Evolutionary conservation across 805 yeast species (phyloP), one percentile per base, ranked within the genome.

Genomic region (Sugiyamaella smithiae): DNA sequence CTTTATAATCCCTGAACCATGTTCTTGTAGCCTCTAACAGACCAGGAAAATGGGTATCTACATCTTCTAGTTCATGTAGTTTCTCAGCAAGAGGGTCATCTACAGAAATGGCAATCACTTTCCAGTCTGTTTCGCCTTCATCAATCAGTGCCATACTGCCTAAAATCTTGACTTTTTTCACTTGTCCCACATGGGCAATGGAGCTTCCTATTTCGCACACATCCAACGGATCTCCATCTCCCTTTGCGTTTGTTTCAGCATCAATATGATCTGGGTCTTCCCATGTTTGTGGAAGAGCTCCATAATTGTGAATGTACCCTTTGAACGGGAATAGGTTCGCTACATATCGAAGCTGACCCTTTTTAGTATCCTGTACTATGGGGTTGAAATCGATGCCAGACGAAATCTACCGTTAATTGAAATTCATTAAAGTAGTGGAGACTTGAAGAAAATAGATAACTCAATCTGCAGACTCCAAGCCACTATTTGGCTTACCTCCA

Each of bases 111-210:
- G 77, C 88, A 50, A 88, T 78, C 26, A 88, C 74, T 69, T 88
- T 88, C 98, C 98, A 91, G 72, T 91, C 99, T 50, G 96, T 77
- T 72, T 93, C 99, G 58, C 97, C 97, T 68, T 90, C 97, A 67
- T 93, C 99, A 57, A 93, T 81, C 57, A 93, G 75, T 26, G 98
- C 98, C 83, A 93, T 81, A 52, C 91, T 84, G 55, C 99, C 99
- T 55, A 93, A 73, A 19, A 89, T 91, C 73, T 90, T 90, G 54
- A 90, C 98, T 69, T 85, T 86, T 63, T 82, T 82, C 60, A 91
- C 82, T 50, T 80, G 81, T 22, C 96, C 96, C 12, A 80, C 74
- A 47, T 71, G 58, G 33, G 80, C 73, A 2, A 84, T 75, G 7
- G 63, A 56, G 38, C 77, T 72, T 17, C 96, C 95, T 51, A 91